These are phyloP conservation scores for Cornus controversa DNA, from an alignment of 148 eudicot species.

Conservation along the genomic window DNA sequence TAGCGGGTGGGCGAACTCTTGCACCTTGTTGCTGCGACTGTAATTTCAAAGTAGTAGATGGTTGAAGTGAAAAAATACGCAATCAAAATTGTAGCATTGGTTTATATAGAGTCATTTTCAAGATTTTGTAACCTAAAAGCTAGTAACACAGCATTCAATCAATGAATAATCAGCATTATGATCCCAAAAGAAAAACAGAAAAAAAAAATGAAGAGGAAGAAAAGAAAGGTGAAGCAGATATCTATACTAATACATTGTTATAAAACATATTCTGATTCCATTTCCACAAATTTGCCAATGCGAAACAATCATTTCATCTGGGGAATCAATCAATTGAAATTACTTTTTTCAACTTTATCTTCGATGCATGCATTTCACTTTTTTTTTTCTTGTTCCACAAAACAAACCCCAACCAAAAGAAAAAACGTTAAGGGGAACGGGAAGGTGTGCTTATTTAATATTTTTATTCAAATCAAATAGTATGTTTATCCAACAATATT, in stretches of 20 bases:
- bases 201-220: no score
- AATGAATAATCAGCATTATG: background rate
- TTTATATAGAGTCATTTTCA: background rate
- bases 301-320: background rate
- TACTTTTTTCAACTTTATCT: background rate
- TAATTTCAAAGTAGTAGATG: constrained; percentile 4
- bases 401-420: no score
- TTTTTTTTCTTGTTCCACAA: no score
- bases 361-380: background rate
- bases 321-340: background rate
- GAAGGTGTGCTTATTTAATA: no score
- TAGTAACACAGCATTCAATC: background rate
- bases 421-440: no score
- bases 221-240: no score
- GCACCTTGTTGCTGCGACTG: constrained; percentile 56
- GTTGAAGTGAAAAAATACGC: background rate
- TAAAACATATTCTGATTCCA: no score
- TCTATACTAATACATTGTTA: background rate
- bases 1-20: constrained; percentile 44
- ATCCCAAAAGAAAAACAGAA: no score
- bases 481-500: no score
- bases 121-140: background rate
- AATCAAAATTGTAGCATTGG: background rate
- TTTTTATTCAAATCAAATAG: no score
- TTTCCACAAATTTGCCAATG: no score